phyloP scores from a whole-genome alignment of 139 green algal species.

The Ulvella scutata region DNA sequence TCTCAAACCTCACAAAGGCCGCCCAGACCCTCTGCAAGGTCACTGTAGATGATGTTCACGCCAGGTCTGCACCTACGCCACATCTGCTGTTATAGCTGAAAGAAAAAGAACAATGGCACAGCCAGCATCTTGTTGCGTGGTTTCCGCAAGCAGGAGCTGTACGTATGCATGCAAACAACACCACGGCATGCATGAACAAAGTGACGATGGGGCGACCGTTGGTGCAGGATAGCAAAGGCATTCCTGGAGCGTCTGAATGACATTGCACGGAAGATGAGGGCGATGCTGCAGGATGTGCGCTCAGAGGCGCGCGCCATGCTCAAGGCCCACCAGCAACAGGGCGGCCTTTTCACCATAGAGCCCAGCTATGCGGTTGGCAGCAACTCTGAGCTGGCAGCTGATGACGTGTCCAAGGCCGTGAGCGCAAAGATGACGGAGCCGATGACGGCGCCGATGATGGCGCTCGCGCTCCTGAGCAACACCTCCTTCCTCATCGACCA shows the following conservation, averaged over 20 bases:
- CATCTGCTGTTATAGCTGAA: too few species aligned
- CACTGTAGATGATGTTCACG: background rate
- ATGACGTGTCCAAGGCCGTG: background rate
- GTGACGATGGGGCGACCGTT: too few species aligned
- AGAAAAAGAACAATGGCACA: too few species aligned
- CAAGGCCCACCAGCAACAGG: background rate
- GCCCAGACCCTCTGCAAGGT: background rate
- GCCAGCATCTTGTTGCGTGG: too few species aligned
- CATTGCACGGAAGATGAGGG: background rate
- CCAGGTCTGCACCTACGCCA: too few species aligned
- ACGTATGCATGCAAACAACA: too few species aligned
- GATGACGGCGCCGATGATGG: background rate
- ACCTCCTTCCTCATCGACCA: background rate
- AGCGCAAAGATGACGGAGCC: background rate
- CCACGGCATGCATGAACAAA: too few species aligned
- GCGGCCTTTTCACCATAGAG: background rate
- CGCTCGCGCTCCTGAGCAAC: background rate
- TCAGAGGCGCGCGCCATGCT: background rate
- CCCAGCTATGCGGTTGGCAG: background rate
- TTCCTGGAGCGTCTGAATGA: background rate
- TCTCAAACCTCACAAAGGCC: background rate
- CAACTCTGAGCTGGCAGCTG: too few species aligned
- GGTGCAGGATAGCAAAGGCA: background rate
- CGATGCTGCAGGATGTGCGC: background rate
- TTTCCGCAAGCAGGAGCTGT: too few species aligned